A percentile compares a stretch with the other conserved stretches of the same genome.
These are phyloP conservation scores for Herpetospermum pedunculosum DNA, from an alignment of 306 rosid genomes.

Conservation along the genomic window DNA sequence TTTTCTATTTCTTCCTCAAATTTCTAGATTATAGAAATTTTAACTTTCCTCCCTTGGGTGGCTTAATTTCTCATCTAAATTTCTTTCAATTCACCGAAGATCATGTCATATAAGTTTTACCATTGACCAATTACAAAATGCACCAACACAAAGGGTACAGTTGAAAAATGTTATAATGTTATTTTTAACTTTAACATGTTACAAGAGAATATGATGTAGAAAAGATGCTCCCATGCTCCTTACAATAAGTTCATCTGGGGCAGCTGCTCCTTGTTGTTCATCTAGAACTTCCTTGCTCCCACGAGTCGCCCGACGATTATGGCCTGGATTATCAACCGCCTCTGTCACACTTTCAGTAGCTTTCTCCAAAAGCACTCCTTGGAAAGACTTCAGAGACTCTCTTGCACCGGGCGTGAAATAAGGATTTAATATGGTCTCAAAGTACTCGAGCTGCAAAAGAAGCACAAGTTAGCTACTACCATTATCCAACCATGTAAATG, in stretches of 20 bases:
- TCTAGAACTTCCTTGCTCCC: conserved; percentile 93
- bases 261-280: conserved; percentile 54
- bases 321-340: conserved; percentile 70
- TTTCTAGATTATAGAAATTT: no score
- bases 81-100: no score
- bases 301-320: conserved; percentile 83
- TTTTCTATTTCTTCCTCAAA: no score
- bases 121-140: background rate
- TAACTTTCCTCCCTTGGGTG: no score
- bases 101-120: background rate
- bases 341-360: conserved; percentile 77
- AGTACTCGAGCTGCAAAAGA: conserved; percentile 86
- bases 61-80: no score
- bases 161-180: no score
- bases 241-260: conserved; percentile 97
- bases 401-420: conserved; percentile 86
- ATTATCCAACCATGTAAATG: background rate
- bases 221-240: conserved; percentile 34
- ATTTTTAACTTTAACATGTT: background rate
- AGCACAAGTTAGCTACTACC: background rate
- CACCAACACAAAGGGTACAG: no score
- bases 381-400: conserved; percentile 82
- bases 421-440: conserved; percentile 81
- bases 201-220: background rate
- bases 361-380: conserved; percentile 87